Evolutionary conservation across 1,284 basidiomycete species (phyloP), one percentile per base, ranked within the genome.

Genomic region (Termitomyces sp.): DNA sequence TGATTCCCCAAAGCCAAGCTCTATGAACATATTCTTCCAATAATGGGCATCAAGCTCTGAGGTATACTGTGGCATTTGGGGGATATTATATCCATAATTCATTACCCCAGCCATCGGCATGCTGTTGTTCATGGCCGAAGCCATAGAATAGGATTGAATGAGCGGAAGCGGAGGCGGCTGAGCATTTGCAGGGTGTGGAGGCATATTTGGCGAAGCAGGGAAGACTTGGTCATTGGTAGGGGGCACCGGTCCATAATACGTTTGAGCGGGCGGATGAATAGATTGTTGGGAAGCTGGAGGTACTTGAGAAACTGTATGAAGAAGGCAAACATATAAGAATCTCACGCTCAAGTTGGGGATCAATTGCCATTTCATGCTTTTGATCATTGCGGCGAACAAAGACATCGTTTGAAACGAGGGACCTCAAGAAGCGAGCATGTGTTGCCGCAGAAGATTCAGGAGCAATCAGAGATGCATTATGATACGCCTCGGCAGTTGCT

Each of bases 391-490:
- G 76, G 52, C 80, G 79, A 62, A 79, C 79, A 63, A 82, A 76
- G 58, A 78, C 74, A 61, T 89, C 85, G 60, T 80, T 79, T n/a
- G 75, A 74, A 26, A 90, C 75, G 45, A 92, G 73, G 52, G 79
- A 82, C 62, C 81, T 80, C 43, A 92, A 72, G 71, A 92, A 92
- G 41, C 88, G 84, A 40, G 87, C 80, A 63, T 91, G 90, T 61
- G 83, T 83, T 34, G 80, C 78, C 8, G 84, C 82, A 26, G 81
- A 77, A 21, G 80, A 80, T 10, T 80, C 78, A 17, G 79, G 78
- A n/a, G 82, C 83, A 56, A 80, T 69, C 41, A 76, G 69, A 5
- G 86, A 83, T 3, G 85, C 85, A 54, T 84, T 83, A 50, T 83
- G 76, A 64, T 90, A 92, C 0, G 88, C 86, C 61, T 88, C 83